Base-by-base conservation (phyloP, 257 asterid species). In the Solanum rostratum region DNA sequence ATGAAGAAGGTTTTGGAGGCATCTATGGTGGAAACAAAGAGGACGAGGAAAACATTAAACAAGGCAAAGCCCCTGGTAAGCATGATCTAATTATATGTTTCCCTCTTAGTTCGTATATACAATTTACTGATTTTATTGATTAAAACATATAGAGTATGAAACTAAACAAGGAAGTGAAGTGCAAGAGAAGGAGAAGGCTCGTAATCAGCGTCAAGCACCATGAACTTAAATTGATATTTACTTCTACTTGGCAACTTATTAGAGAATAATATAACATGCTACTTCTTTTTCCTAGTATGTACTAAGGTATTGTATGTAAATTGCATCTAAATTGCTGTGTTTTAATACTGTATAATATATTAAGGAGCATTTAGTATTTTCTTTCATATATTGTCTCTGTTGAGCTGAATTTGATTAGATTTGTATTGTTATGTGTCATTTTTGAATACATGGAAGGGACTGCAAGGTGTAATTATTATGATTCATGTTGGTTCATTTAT, bases 1-100 rank as follows among this genome's bases (percentile, higher is more conserved):
- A 93, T 10, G 98, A 93, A 29, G 97, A 95, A 81, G 98, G 98
- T 15, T 95, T 90, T 74, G 97, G 98, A 27, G 95, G 98, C 0
- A 81, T 84, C 6, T 90, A 90, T 46, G 88, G 92, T 3, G 86
- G 91, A 46, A 94, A 91, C 39, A 78, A 84, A 50, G 84, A 87
- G n/a, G 90, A 84, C 0, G 92, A 88, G 14, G 90, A 88, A 8
- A 84, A 87, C 43, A 85, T 62, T 8, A 81, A 12, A 2, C 86
- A 79, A 13, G 86, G 90, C 22, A 60, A 63, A 52, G 83, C 59
- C 2, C 79, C 85, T 73, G 84, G 88, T 85, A 76, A 14, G 30
- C n/a, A 14, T 49, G 3, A 11, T 11, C 29, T 29, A 33, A 7
- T 66, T 20, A 20, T n/a, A 45, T 45, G 30, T 57, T 57, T 10